These are phyloP conservation scores for Pseudogymnoascus pannorum DNA, from an alignment of 2,329 filamentous ascomycete genomes.

Conservation along the genomic window DNA sequence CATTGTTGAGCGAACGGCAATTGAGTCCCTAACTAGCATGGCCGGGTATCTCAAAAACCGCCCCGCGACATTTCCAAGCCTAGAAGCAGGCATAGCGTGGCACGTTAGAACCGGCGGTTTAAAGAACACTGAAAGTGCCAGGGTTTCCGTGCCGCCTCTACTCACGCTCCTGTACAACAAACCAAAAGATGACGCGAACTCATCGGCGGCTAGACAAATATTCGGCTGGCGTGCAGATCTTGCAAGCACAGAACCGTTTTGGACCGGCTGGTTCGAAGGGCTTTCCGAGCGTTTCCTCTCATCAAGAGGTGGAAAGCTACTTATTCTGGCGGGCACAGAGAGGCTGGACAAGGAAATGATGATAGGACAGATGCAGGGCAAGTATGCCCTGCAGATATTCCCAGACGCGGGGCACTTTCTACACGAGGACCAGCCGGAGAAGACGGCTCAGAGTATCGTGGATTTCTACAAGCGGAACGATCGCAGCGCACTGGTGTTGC, in stretches of 20 bases:
- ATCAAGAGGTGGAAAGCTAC: conserved; percentile 73
- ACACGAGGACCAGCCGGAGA: conserved; percentile 88
- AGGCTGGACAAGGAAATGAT: conserved; percentile 84
- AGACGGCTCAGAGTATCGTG: conserved; percentile 74
- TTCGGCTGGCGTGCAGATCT: conserved; percentile 88
- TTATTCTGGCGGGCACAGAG: conserved; percentile 84
- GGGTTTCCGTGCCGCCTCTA: conserved; percentile 78
- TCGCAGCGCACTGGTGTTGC: conserved; percentile 72
- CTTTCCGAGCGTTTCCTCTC: conserved; percentile 81
- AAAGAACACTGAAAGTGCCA: conserved; percentile 73
- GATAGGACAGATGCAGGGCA: conserved; percentile 97
- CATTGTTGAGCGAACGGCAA: conserved; percentile 91
- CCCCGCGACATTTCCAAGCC: conserved; percentile 67
- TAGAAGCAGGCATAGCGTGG: conserved; percentile 84
- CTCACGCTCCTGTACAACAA: conserved; percentile 33
- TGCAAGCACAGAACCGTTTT: conserved; percentile 76
- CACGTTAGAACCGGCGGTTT: conserved; percentile 84
- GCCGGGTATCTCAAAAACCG: conserved; percentile 80
- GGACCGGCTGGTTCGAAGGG: conserved; percentile 88
- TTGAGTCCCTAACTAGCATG: conserved; percentile 93
- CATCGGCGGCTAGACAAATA: conserved; percentile 13
- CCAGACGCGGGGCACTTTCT: conserved; percentile 95
- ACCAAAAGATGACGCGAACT: conserved; percentile 35
- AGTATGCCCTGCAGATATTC: conserved; percentile 92
- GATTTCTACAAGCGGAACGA: conserved; percentile 94